A percentile compares a stretch with the other conserved stretches of the same genome.
Conservation (phyloP, 2,329 filamentous ascomycete species). For the Nemania diffusa region DNA sequence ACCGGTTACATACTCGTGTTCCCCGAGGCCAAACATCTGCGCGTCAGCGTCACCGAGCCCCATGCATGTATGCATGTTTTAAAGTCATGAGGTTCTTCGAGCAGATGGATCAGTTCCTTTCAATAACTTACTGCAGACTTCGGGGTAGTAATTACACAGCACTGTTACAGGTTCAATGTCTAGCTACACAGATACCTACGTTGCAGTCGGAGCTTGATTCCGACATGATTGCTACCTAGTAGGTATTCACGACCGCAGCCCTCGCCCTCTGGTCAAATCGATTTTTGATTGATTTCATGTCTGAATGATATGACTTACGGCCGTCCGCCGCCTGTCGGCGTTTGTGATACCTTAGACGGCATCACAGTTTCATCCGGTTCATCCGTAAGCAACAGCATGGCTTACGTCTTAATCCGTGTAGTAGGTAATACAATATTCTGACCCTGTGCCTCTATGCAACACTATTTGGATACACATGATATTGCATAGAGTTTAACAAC, state of each 20-base stretch:
- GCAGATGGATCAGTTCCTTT: not conserved
- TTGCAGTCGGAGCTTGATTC: conserved; percentile 4
- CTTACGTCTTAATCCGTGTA: not conserved
- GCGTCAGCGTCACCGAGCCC: not conserved
- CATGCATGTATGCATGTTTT: not conserved
- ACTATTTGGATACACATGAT: not conserved
- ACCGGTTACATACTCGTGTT: not conserved
- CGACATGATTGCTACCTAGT: not conserved
- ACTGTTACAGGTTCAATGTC: not conserved
- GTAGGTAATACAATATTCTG: not conserved
- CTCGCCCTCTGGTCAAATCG: not conserved
- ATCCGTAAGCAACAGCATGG: not conserved
- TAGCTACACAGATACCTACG: not conserved
- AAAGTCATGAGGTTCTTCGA: not conserved
- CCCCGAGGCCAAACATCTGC: not conserved
- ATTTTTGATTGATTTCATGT: conserved; percentile 5
- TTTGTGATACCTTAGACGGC: not conserved
- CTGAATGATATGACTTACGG: not conserved
- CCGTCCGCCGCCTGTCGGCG: not conserved
- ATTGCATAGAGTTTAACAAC: not conserved
- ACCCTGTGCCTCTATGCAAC: not conserved
- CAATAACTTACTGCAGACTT: not conserved
- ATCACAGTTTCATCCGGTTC: not conserved
- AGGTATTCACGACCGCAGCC: not conserved
- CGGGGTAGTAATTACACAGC: conserved; percentile 1